Conservation (phyloP, 1,284 basidiomycete species). For the Naganishia cerealis region DNA sequence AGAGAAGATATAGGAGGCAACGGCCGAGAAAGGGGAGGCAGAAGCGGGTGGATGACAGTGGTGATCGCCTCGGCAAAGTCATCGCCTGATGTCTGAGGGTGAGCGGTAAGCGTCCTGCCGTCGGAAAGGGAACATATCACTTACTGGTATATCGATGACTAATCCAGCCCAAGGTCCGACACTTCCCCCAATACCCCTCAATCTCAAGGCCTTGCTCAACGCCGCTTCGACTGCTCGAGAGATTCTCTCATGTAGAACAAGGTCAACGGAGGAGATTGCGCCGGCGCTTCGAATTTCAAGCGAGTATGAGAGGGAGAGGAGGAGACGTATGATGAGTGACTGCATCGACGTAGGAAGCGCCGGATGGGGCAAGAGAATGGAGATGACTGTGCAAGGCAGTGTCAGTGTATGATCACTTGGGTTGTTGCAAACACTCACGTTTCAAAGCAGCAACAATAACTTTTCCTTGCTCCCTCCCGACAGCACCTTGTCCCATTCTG, state of each 20-base stretch:
- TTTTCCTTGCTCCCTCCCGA: conserved; percentile 60
- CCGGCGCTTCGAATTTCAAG: conserved; percentile 17
- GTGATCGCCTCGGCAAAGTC: conserved; percentile 16
- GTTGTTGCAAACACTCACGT: conserved; percentile 56
- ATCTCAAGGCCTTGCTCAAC: conserved; percentile 20
- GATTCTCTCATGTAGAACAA: conserved; percentile 4
- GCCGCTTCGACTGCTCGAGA: conserved; percentile 7
- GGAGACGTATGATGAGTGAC: conserved; percentile 53
- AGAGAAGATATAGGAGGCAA: conserved; percentile 30
- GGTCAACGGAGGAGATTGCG: conserved; percentile 25
- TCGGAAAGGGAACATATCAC: neutral
- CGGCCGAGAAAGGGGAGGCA: conserved; percentile 33
- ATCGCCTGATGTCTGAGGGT: neutral
- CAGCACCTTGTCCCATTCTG: conserved; percentile 57
- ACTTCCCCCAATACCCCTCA: conserved; percentile 28
- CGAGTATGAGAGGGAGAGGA: conserved; percentile 47
- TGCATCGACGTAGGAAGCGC: conserved; percentile 72
- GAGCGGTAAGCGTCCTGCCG: neutral
- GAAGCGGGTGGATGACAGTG: conserved; percentile 28
- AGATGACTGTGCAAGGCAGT: conserved; percentile 43
- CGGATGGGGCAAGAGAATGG: conserved; percentile 60
- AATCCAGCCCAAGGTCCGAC: conserved; percentile 26
- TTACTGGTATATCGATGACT: conserved; percentile 25
- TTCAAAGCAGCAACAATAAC: conserved; percentile 63
- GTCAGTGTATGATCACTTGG: conserved; percentile 55